These are phyloP conservation scores for Rhynchosporium agropyri DNA, from an alignment of 2,329 filamentous ascomycete genomes.

Conservation along the genomic window DNA sequence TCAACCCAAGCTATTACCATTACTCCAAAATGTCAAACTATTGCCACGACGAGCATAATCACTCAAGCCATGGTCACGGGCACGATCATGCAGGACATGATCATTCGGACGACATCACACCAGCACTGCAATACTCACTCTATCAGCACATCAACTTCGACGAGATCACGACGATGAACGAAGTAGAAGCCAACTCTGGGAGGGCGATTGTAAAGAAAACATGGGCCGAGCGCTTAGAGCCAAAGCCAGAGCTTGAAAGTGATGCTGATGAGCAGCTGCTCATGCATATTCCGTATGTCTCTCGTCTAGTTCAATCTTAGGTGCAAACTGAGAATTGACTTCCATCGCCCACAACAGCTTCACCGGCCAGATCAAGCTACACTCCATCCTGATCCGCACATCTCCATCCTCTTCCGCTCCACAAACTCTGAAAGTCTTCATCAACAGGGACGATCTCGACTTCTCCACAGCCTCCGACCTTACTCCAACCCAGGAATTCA, in stretches of 20 bases:
- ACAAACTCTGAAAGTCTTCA: constrained; percentile 80
- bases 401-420: constrained; percentile 72
- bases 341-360: constrained; percentile 59
- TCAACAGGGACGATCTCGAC: constrained; percentile 86
- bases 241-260: constrained; percentile 76
- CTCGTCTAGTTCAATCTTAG: not conserved
- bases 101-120: constrained; percentile 89
- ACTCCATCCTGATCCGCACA: constrained; percentile 84
- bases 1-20: not conserved
- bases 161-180: constrained; percentile 82
- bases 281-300: constrained; percentile 80
- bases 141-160: constrained; percentile 93
- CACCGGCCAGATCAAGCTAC: constrained; percentile 89
- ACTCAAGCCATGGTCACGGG: constrained; percentile 49
- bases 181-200: constrained; percentile 68
- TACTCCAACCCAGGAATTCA: constrained; percentile 72
- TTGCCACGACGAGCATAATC: constrained; percentile 50
- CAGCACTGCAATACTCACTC: constrained; percentile 85
- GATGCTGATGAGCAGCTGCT: constrained; percentile 93
- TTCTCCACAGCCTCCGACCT: constrained; percentile 75
- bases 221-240: constrained; percentile 77
- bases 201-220: constrained; percentile 83
- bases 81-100: constrained; percentile 80
- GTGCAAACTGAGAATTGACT: not conserved
- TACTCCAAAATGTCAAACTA: constrained; percentile 45